Conservation (phyloP, 148 eudicot genomes). For the Cornus florida region DNA sequence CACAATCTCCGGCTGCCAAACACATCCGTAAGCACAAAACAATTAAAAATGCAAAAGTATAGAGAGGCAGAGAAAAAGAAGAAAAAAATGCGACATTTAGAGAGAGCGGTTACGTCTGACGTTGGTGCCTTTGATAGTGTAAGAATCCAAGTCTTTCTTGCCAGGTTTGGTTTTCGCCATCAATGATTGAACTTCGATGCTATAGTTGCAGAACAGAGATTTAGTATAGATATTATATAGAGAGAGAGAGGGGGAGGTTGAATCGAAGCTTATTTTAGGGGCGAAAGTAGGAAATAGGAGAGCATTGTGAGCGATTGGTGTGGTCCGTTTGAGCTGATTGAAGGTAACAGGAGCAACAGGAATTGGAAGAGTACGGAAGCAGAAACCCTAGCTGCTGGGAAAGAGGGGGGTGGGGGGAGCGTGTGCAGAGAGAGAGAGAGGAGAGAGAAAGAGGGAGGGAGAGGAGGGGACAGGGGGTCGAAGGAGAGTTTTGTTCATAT, state of each 20-base stretch:
- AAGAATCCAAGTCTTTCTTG: slow-evolving; percentile 44
- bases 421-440: not conserved
- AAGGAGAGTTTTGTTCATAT: not conserved
- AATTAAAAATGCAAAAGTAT: too few species aligned
- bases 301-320: not conserved
- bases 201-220: not conserved
- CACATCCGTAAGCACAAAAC: not conserved
- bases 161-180: slow-evolving; percentile 58
- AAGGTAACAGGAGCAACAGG: not conserved
- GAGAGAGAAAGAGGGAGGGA: too few species aligned
- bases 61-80: not conserved
- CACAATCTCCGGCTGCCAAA: slow-evolving; percentile 52
- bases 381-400: slow-evolving; percentile 14
- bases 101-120: slow-evolving; percentile 33
- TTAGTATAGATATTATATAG: not conserved
- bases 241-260: not conserved
- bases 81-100: not conserved
- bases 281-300: not conserved
- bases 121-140: slow-evolving; percentile 48
- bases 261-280: not conserved
- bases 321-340: not conserved
- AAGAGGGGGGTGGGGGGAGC: slow-evolving; percentile 9
- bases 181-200: not conserved
- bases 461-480: not conserved
- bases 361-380: not conserved